Percentiles rank a stretch among this genome's conserved stretches.
Evolutionary conservation across 306 rosid genomes (phyloP).

Genomic region (Crotalaria pallida): DNA sequence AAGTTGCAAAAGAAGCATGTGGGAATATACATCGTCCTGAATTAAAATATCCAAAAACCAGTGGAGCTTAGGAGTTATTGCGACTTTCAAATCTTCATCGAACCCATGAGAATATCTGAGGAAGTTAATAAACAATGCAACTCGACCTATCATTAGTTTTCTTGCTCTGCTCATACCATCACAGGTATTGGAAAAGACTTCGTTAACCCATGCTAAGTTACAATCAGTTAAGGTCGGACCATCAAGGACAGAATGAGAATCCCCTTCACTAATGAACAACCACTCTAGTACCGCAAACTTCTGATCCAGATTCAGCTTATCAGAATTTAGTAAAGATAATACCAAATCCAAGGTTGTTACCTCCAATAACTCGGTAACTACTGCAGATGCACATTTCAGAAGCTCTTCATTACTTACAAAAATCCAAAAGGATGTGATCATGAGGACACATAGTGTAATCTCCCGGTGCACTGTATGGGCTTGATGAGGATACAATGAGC

Average conservation of each 20-base stretch:
- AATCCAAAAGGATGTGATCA: constrained; percentile 57
- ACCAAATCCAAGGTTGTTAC: constrained; percentile 59
- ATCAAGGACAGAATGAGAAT: constrained; percentile 27
- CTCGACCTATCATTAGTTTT: constrained; percentile 44
- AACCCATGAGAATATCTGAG: constrained; percentile 57
- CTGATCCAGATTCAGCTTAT: constrained; percentile 46
- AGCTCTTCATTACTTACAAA: constrained; percentile 43
- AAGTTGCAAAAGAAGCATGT: constrained; percentile 56
- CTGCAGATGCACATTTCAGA: constrained; percentile 53
- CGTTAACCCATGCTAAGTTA: constrained; percentile 27
- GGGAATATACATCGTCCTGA: constrained; percentile 66
- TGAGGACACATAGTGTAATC: constrained; percentile 51
- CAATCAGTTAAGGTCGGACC: constrained; percentile 24
- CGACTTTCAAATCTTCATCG: constrained; percentile 43
- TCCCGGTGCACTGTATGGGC: constrained; percentile 55
- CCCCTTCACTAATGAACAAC: constrained; percentile 44
- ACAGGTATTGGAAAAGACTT: constrained; percentile 36
- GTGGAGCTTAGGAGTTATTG: constrained; percentile 49
- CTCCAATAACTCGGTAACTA: constrained; percentile 66
- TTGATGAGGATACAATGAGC: constrained; percentile 66
- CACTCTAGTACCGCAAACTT: constrained; percentile 58
- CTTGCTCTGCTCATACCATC: constrained; percentile 45
- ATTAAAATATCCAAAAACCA: constrained; percentile 62
- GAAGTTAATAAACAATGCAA: constrained; percentile 48
- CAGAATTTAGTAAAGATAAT: constrained; percentile 54